Base-by-base conservation (phyloP, 441 rosid genomes). In the Viola pubescens region DNA sequence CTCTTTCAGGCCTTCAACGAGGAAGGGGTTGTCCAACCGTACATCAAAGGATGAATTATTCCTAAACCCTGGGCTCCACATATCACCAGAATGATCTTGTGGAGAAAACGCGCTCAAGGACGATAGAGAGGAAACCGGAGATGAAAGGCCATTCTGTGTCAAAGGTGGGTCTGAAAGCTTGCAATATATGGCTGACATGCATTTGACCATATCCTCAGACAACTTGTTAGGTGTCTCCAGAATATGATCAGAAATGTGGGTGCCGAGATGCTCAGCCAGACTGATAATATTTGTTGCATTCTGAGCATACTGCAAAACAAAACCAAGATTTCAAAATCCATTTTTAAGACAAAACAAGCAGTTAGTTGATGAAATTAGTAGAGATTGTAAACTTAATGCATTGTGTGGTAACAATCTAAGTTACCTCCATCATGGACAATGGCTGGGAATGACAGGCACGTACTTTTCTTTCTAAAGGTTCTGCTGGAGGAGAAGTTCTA, bases 261-360 rank as follows among this genome's bases (percentile, higher is more conserved):
- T 82, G 2, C 98, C 97, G 0, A 92, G 90, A 79, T 87, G 91
- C 73, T 92, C 96, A 4, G 97, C 98, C 74, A 92, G 74, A 75
- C 97, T 92, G 66, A 87, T 74, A 61, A 89, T 51, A 61, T 76
- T 87, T 11, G 91, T 53, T 56, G 78, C 68, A 64, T 77, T 87
- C 67, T 84, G 82, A 12, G 79, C 77, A 70, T 75, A 80, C 94
- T 82, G 80, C 52, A 68, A 44, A 70, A 42, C 74, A 71, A 19
- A 6, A 19, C 64, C 16, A 8, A 50, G 57, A 51, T 55, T 56
- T 60, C 56, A 43, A 37, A 63, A 19, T 61, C 52, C 34, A 26
- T 26, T 48, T 55, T 58, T 48, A 48, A 62, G 40, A 43, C 16
- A 9, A 16, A n/a, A 49, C 48, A 42, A 54, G 34, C 41, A 13